Evolutionary conservation across 805 yeast species (phyloP), one percentile per base, ranked within the genome.

Genomic region (Pichia paraexigua): DNA sequence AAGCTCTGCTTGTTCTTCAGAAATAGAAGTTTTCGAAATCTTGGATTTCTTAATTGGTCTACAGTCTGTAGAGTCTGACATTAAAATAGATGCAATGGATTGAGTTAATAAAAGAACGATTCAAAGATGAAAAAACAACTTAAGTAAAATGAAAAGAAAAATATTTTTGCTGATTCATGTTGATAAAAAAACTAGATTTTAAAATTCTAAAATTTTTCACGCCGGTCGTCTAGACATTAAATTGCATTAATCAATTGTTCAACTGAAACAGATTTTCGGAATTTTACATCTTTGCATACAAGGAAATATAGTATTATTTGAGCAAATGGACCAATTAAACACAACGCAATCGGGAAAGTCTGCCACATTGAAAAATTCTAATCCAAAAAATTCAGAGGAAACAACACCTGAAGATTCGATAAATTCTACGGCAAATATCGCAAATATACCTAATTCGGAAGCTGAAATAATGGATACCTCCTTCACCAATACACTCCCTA

Each of bases 1-100:
- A 22, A 73, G 72, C 63, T 83, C 89, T 6, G 88, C 88, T 18
- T 83, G 82, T 22, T 69, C 68, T 58, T 83, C 87, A 2, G 87
- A 83, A 51, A 74, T 71, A 1, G 85, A 79, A 3, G 35, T 30
- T 30, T 76, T 72, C 39, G 72, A 74, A 15, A 51, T 67, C 65
- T 75, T 74, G 44, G 75, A 74, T 63, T 75, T 79, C 68, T 79
- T 79, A 54, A 59, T 61, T 39, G 75, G 72, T 66, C 80, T 73
- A 10, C 5, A 13, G 35, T 30, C 17, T 30, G n/a, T 12, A 30
- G 35, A 30, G 13, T 30, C n/a, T 30, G 35, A 5, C 35, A 30
- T 30, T 30, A 12, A 30, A 30, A 13, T 30, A 12, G 35, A 30
- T 30, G 4, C n/a, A 30, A 30, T 3, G 6, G 3, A 15, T 12